Conservation (phyloP, 2,329 filamentous ascomycete genomes). For the Stemphylium lycopersici region DNA sequence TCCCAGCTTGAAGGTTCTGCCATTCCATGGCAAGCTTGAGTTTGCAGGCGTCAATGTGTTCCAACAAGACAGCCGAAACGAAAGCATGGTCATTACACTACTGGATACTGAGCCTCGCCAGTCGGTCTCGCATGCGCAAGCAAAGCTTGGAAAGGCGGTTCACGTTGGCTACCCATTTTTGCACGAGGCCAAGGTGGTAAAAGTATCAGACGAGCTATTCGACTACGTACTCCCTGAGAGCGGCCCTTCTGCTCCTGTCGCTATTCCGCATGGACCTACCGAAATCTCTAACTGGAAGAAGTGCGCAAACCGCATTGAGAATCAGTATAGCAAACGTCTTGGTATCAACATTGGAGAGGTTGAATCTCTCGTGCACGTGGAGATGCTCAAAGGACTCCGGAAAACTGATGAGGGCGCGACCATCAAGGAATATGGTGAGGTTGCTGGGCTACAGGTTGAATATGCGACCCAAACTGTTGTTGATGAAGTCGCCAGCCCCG, state of each 20-base stretch:
- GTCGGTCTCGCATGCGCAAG: conserved; percentile 73
- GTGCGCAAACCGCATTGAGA: conserved; percentile 83
- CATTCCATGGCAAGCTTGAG: conserved; percentile 79
- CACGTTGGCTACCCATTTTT: conserved; percentile 95
- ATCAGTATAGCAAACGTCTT: conserved; percentile 86
- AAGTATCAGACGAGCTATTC: conserved; percentile 92
- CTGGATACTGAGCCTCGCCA: conserved; percentile 74
- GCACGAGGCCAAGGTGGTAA: conserved; percentile 87
- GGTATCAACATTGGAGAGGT: conserved; percentile 86
- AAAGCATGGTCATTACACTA: conserved; percentile 92
- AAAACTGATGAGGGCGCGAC: conserved; percentile 92
- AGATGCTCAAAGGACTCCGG: conserved; percentile 87
- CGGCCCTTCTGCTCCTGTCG: conserved; percentile 65
- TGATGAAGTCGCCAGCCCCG: conserved; percentile 86
- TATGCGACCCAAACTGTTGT: conserved; percentile 93
- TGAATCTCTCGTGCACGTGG: conserved; percentile 87
- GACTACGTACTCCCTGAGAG: conserved; percentile 76
- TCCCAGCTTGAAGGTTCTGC: conserved; percentile 84
- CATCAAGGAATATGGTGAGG: conserved; percentile 88
- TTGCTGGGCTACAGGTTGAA: conserved; percentile 83
- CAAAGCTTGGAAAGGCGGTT: conserved; percentile 82
- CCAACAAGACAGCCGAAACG: conserved; percentile 92
- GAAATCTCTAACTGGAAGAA: conserved; percentile 84
- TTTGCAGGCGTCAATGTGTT: conserved; percentile 95
- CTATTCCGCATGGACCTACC: conserved; percentile 72